Percentiles rank a stretch among this genome's conserved stretches.
These are phyloP conservation scores for Oidiodendron maius DNA, from an alignment of 495 filamentous ascomycete genomes.

Conservation along the genomic window DNA sequence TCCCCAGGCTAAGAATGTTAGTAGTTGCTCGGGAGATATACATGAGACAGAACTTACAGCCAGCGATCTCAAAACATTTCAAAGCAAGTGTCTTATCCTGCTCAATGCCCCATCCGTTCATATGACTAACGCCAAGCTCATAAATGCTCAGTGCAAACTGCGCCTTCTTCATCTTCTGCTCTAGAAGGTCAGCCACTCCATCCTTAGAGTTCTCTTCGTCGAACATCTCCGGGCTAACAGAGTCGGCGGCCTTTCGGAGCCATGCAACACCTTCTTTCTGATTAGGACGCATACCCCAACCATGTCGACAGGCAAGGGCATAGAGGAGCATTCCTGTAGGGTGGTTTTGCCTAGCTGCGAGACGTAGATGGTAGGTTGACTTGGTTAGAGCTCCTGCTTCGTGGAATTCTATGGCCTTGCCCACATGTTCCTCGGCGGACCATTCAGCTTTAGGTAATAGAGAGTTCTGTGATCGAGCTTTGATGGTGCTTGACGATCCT, in stretches of 20 bases:
- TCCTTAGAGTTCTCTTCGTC: slow-evolving; percentile 70
- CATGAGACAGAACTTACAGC: slow-evolving; percentile 45
- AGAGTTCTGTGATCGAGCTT: slow-evolving; percentile 46
- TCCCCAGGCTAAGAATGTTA: slow-evolving; percentile 64
- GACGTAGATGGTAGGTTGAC: slow-evolving; percentile 90
- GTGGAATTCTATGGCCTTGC: slow-evolving; percentile 81
- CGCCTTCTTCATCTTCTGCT: slow-evolving; percentile 73
- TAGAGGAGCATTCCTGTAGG: slow-evolving; percentile 95
- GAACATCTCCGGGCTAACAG: slow-evolving; percentile 72
- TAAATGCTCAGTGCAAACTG: slow-evolving; percentile 95
- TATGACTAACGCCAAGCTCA: slow-evolving; percentile 91
- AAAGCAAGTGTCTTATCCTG: slow-evolving; percentile 85
- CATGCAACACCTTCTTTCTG: slow-evolving; percentile 83
- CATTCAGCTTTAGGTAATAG: slow-evolving; percentile 30
- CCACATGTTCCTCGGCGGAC: slow-evolving; percentile 77
- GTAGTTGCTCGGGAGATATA: not conserved
- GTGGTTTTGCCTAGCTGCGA: slow-evolving; percentile 78
- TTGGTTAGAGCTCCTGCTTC: slow-evolving; percentile 80
- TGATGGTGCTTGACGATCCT: slow-evolving; percentile 61
- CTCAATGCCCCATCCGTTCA: slow-evolving; percentile 96
- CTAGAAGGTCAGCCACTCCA: slow-evolving; percentile 54
- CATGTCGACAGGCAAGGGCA: slow-evolving; percentile 92
- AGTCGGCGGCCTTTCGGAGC: slow-evolving; percentile 84
- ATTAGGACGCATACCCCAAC: slow-evolving; percentile 95
- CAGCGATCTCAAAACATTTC: slow-evolving; percentile 93